Conservation (phyloP, 257 asterid genomes). For the Solanum pinnatisectum region DNA sequence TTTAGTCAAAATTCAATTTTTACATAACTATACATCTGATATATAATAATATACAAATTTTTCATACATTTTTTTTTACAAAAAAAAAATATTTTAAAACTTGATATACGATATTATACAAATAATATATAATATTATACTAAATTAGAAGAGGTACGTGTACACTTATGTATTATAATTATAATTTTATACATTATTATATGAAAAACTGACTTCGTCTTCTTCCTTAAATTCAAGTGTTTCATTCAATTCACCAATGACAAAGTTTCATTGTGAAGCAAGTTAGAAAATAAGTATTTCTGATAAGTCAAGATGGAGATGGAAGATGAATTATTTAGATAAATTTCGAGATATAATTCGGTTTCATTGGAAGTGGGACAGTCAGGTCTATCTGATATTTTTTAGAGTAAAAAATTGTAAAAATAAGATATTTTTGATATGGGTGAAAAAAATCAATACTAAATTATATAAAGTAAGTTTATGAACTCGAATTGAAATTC, state of each 20-base stretch:
- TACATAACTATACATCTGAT: too few species aligned
- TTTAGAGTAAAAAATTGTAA: not conserved
- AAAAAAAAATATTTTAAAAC: too few species aligned
- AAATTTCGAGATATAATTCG: not conserved
- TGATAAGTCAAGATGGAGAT: too few species aligned
- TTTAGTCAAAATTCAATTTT: not conserved
- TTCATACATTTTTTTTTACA: not conserved
- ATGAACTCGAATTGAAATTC: not conserved
- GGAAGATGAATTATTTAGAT: not conserved
- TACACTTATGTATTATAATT: not conserved
- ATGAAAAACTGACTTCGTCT: too few species aligned
- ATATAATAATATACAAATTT: too few species aligned
- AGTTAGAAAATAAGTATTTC: rapidly evolving
- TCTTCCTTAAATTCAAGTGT: not conserved
- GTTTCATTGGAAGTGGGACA: not conserved
- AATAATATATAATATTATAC: too few species aligned
- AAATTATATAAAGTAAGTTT: too few species aligned
- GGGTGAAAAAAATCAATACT: too few species aligned
- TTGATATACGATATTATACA: not conserved
- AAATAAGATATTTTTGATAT: too few species aligned
- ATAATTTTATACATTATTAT: too few species aligned
- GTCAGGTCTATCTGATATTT: too few species aligned
- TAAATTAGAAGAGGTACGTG: too few species aligned
- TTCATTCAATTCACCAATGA: not conserved
- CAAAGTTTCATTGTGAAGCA: not conserved